phyloP scores from a whole-genome alignment of 192 early-diverging fungal species.

The Coemansia sp. region DNA sequence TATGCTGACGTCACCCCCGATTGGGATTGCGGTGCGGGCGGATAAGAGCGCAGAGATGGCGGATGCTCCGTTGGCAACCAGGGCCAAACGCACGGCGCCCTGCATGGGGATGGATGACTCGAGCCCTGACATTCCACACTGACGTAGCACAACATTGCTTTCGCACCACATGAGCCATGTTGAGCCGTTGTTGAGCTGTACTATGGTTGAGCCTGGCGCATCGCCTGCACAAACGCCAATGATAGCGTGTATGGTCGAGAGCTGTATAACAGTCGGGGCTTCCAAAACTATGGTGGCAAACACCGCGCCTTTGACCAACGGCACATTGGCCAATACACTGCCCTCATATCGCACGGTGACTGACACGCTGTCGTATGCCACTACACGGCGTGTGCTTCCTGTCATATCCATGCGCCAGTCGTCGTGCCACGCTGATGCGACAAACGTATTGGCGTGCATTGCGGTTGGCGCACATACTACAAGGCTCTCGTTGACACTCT shows the following conservation, averaged over 20 bases:
- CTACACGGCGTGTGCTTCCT: slow-evolving; percentile 13
- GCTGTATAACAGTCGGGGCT: neutral
- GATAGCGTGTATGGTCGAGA: slow-evolving; percentile 44
- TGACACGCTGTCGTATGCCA: slow-evolving; percentile 33
- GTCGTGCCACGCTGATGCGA: slow-evolving; percentile 30
- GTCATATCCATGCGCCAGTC: slow-evolving; percentile 39
- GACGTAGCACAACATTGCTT: slow-evolving; percentile 6
- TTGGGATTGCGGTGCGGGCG: slow-evolving; percentile 21
- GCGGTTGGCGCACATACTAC: slow-evolving; percentile 31
- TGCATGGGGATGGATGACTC: slow-evolving; percentile 6
- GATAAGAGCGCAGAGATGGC: slow-evolving; percentile 21
- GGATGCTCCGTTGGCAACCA: slow-evolving; percentile 13
- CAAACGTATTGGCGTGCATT: slow-evolving; percentile 15
- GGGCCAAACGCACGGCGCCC: slow-evolving; percentile 47
- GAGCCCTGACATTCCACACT: slow-evolving; percentile 16
- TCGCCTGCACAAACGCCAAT: slow-evolving; percentile 6
- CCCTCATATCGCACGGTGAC: slow-evolving; percentile 30
- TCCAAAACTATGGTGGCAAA: slow-evolving; percentile 44
- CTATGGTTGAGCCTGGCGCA: slow-evolving; percentile 24
- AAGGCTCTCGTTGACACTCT: slow-evolving; percentile 14
- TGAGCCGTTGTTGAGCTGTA: slow-evolving; percentile 36
- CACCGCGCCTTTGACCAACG: slow-evolving; percentile 45
- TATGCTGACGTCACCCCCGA: slow-evolving; percentile 36
- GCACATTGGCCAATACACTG: slow-evolving; percentile 2
- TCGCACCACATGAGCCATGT: slow-evolving; percentile 46